Evolutionary conservation across 139 green algal genomes (phyloP).

Genomic region (Pseudopediastrum boryanum): DNA sequence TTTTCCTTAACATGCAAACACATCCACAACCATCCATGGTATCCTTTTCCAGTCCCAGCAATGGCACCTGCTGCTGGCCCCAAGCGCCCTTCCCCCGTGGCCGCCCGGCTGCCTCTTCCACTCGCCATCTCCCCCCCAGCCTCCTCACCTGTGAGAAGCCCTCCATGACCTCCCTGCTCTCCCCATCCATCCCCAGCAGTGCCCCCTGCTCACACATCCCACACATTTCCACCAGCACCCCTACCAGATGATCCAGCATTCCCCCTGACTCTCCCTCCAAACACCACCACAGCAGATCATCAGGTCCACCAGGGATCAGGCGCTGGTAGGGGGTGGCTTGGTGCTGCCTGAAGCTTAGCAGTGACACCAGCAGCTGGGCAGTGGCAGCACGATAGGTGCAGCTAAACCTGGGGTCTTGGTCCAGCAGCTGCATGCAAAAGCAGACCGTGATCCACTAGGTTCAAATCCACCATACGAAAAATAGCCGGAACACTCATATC

Average conservation of each 20-base stretch:
- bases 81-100: not conserved
- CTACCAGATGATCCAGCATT: conserved; percentile 19
- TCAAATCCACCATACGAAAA: too few relatives aligned
- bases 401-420: not conserved
- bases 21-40: too few relatives aligned
- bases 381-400: conserved; percentile 21
- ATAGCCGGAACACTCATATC: too few relatives aligned
- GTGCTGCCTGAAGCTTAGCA: conserved; percentile 11
- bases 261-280: not conserved
- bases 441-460: too few relatives aligned
- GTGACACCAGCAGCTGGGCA: conserved; percentile 2
- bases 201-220: conserved; percentile 18
- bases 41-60: not conserved
- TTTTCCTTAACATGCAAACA: too few relatives aligned
- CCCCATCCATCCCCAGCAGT: not conserved
- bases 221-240: conserved; percentile 24
- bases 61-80: not conserved
- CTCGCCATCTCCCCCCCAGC: not conserved
- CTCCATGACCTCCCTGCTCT: conserved; percentile 5
- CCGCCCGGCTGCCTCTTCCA: too few relatives aligned
- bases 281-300: conserved; percentile 33
- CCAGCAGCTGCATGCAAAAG: conserved; percentile 5
- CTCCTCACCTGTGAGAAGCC: conserved; percentile 9
- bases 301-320: not conserved
- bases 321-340: not conserved